Base-by-base conservation (phyloP, 169 alveolate genomes). In the Cryptosporidium canis region DNA sequence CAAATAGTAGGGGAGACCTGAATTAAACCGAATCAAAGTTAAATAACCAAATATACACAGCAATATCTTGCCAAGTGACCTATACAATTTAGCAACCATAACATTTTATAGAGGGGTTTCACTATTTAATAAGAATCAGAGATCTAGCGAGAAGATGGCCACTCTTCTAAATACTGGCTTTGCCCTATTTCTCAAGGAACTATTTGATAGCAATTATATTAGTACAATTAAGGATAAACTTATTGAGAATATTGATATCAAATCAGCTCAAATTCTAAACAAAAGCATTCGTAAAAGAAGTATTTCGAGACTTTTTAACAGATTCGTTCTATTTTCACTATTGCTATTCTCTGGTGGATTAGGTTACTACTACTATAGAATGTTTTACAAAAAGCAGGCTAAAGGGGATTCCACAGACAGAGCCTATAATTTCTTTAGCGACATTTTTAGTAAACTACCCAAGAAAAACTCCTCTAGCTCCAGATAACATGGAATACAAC, bases 301-400 rank as follows among this genome's bases (percentile, higher is more conserved):
- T 18, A 51, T 70, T 51, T 70, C 67, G 9, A 70, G 53, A 31
- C 7, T 61, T 21, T 77, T 77, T 39, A 77, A 58, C 48, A 41
- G 71, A 39, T 58, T 39, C 16, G 14, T 63, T 3, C 29, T 56
- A 31, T 39, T 77, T 27, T 77, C 87, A 27, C 8, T 61, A 16
- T 12, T 77, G 14, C 35, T 77, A 1, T 33, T 58, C 21, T 58
- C 64, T 5, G 24, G 39, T 33, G 87, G 87, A 21, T 21, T 77
- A 29, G 70, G 72, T 0, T 39, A 56, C 35, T 77, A 77, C 37
- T 72, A 53, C 87, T 77, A 51, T 27, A 35, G 47, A 35, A 61
- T 6, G 29, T 18, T 61, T 33, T 35, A 55, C 24, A 70, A 70
- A 55, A 70, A 70, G 33, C 55, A 53, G 29, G 12, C 58, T 21